These are phyloP conservation scores for Lobosporangium transversale DNA, from an alignment of 192 early-diverging fungal genomes.

Conservation along the genomic window DNA sequence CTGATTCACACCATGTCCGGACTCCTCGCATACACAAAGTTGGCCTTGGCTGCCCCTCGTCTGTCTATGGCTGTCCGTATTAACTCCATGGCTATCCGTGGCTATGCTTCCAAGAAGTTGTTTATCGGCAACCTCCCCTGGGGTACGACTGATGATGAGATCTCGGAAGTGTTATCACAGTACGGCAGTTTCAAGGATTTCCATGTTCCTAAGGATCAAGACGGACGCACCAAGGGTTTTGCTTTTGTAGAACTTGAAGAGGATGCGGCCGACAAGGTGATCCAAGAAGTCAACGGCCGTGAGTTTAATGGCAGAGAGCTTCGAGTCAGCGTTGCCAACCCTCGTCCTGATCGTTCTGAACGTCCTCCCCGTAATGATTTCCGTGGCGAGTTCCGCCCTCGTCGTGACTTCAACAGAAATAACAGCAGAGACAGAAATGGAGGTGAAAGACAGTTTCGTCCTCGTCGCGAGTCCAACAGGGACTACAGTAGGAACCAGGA, in stretches of 20 bases:
- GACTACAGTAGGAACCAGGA: conserved; percentile 5
- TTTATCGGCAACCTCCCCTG: conserved; percentile 50
- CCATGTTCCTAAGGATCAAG: conserved; percentile 37
- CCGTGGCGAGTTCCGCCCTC: conserved; percentile 32
- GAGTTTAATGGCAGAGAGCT: conserved; percentile 46
- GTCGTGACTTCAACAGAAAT: conserved; percentile 30
- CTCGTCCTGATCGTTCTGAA: conserved; percentile 12
- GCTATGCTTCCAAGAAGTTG: conserved; percentile 51
- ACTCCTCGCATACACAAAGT: conserved; percentile 49
- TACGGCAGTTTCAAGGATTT: conserved; percentile 27
- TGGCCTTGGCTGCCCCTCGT: conserved; percentile 47
- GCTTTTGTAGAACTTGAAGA: conserved; percentile 45
- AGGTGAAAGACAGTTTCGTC: conserved; percentile 31
- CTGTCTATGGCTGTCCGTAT: conserved; percentile 15
- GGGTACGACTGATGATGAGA: conserved; percentile 46
- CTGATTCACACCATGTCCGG: conserved; percentile 29
- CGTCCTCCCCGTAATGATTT: conserved; percentile 17
- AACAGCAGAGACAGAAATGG: neutral
- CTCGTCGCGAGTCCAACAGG: conserved; percentile 15
- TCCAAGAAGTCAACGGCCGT: conserved; percentile 29
- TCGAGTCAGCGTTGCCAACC: conserved; percentile 24
- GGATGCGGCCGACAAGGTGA: conserved; percentile 17
- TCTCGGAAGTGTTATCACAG: conserved; percentile 27
- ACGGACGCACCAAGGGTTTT: conserved; percentile 46
- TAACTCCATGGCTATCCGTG: conserved; percentile 43